These are phyloP conservation scores for Haplographium delicatum DNA, from an alignment of 495 filamentous ascomycete species.

Conservation along the genomic window DNA sequence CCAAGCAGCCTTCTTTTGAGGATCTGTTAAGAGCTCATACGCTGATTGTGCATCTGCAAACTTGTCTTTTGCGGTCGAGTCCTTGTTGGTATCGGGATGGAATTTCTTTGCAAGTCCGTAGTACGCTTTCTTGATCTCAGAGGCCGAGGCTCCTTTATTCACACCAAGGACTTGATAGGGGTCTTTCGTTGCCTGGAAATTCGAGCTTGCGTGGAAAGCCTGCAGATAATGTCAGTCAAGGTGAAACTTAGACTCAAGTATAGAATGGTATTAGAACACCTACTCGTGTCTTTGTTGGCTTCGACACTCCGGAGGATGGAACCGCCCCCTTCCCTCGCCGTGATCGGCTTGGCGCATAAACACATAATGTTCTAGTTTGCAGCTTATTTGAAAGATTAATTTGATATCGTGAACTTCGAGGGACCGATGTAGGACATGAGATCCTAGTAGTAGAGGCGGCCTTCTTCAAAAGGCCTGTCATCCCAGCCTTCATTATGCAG, in stretches of 20 bases:
- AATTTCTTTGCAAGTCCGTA: conserved; percentile 98
- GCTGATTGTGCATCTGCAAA: conserved; percentile 87
- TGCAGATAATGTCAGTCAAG: conserved; percentile 29
- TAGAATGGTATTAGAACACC: too few relatives aligned
- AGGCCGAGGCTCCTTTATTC: conserved; percentile 65
- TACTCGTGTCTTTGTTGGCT: too few relatives aligned
- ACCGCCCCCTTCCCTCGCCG: too few relatives aligned
- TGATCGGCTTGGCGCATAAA: neutral
- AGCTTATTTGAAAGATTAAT: conserved; percentile 28
- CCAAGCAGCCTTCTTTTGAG: conserved; percentile 85
- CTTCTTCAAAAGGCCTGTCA: conserved; percentile 44
- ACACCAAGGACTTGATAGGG: conserved; percentile 89
- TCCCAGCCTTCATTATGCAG: conserved; percentile 36
- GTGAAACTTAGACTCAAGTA: too few relatives aligned
- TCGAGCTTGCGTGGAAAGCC: conserved; percentile 72
- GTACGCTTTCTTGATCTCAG: conserved; percentile 97
- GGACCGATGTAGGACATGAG: conserved; percentile 42
- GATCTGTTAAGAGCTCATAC: conserved; percentile 87
- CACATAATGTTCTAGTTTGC: conserved; percentile 28
- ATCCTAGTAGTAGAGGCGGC: conserved; percentile 44
- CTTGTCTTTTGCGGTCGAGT: conserved; percentile 82
- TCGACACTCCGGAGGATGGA: too few relatives aligned
- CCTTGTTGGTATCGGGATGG: conserved; percentile 97
- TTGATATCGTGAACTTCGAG: conserved; percentile 37
- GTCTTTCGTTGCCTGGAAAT: conserved; percentile 55